A percentile compares a stretch with the other conserved stretches of the same genome.
Conservation (phyloP, 2,329 filamentous ascomycete species). For the Claviceps arundinis region DNA sequence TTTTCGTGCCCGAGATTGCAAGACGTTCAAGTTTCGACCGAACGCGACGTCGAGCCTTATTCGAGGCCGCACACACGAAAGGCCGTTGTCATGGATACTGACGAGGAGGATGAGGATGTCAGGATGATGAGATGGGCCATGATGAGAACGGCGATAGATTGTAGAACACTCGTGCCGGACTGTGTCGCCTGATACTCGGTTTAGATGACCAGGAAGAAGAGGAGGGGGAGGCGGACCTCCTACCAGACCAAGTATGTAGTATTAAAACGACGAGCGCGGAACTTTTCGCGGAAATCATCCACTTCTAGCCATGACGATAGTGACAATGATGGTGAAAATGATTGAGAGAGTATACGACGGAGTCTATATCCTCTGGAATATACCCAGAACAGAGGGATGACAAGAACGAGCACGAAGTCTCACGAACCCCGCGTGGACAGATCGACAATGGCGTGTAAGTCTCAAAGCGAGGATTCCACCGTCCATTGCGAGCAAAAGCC, state of each 20-base stretch:
- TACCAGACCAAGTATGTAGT: neutral
- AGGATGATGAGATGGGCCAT: conserved; percentile 10
- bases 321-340: neutral
- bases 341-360: conserved; percentile 1
- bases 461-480: conserved; percentile 7
- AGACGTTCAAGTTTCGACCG: conserved; percentile 4
- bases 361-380: conserved; percentile 3
- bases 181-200: neutral
- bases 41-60: neutral
- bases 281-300: neutral
- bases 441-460: conserved; percentile 11
- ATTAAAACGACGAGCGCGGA: neutral
- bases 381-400: conserved; percentile 5
- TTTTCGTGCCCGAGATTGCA: conserved; percentile 3
- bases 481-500: conserved; percentile 8
- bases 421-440: conserved; percentile 10
- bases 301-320: conserved; percentile 3
- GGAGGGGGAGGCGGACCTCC: neutral
- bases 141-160: conserved; percentile 9
- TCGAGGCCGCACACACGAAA: conserved; percentile 14
- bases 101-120: neutral
- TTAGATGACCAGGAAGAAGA: conserved; percentile 1
- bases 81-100: conserved; percentile 17
- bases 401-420: conserved; percentile 6
- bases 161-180: neutral